Conservation (phyloP, 371 early-diverging fungal genomes). For the Choanephora cucurbitarum region DNA sequence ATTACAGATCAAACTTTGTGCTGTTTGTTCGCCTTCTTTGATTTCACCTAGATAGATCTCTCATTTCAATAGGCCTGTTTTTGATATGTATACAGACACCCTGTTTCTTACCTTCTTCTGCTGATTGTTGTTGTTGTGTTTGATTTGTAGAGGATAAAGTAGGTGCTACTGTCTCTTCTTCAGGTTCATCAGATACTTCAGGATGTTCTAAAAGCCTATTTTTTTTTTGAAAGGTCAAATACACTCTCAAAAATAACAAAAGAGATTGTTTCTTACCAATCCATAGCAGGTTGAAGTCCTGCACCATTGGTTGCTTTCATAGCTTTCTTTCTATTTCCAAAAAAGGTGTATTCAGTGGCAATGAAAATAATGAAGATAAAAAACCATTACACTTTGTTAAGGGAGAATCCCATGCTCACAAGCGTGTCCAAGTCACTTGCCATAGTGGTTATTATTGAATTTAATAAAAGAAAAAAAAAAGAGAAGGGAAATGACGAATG, state of each 20-base stretch:
- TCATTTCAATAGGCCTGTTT: too few relatives aligned
- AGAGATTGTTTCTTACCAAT: constrained; percentile 61
- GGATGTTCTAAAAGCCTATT: constrained; percentile 76
- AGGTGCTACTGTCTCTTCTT: constrained; percentile 40
- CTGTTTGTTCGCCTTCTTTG: constrained; percentile 64
- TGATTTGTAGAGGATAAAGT: constrained; percentile 31
- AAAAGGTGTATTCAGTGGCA: too few relatives aligned
- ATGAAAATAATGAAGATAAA: not conserved
- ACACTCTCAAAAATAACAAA: not conserved
- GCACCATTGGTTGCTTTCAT: constrained; percentile 78
- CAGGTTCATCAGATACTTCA: constrained; percentile 73
- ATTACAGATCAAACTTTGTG: constrained; percentile 82
- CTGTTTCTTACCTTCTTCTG: constrained; percentile 43
- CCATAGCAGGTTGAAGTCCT: constrained; percentile 88
- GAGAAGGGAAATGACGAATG: constrained; percentile 4
- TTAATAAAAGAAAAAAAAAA: not conserved
- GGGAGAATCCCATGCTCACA: constrained; percentile 79
- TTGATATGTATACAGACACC: too few relatives aligned
- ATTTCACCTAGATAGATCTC: constrained; percentile 78
- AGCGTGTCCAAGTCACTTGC: constrained; percentile 65
- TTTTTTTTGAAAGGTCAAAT: too few relatives aligned
- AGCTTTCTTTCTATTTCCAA: constrained; percentile 52
- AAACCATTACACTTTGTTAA: constrained; percentile 64
- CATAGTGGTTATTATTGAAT: constrained; percentile 22
- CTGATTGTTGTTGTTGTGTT: constrained; percentile 15